phyloP scores from a whole-genome alignment of 345 rosid species.

The Jatropha curcas region DNA sequence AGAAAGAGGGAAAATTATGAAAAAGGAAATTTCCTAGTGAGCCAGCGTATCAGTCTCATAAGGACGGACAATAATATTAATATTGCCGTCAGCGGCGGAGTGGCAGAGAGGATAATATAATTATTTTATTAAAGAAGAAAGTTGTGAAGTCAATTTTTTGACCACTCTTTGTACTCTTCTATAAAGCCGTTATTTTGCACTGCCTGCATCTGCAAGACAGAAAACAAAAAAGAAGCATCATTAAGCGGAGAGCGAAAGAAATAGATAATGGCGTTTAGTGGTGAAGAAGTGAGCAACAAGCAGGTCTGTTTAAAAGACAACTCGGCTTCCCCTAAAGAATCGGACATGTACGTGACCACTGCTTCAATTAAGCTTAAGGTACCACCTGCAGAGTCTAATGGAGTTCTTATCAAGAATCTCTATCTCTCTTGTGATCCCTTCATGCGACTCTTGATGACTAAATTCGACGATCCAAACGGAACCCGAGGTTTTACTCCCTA shows the following conservation, averaged over 20 bases:
- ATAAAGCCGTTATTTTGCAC: not conserved
- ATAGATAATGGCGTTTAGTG: not conserved
- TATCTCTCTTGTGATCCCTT: conserved; percentile 63
- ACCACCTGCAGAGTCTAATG: conserved; percentile 17
- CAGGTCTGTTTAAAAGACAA: conserved; percentile 35
- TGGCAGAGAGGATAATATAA: too few species aligned
- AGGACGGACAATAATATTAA: too few species aligned
- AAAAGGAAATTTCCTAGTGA: too few species aligned
- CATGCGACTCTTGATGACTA: conserved; percentile 21
- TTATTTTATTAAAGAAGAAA: too few species aligned
- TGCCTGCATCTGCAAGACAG: not conserved
- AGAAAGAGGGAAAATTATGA: too few species aligned
- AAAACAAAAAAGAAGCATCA: not conserved
- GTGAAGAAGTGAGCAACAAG: conserved; percentile 22
- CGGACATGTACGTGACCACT: conserved; percentile 14
- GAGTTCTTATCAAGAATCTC: conserved; percentile 52
- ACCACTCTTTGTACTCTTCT: too few species aligned
- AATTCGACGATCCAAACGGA: not conserved
- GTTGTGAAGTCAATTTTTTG: too few species aligned
- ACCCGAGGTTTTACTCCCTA: not conserved
- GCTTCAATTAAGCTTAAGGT: conserved; percentile 16
- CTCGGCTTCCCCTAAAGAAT: conserved; percentile 21
- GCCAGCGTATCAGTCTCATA: too few species aligned
- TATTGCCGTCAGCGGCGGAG: too few species aligned
- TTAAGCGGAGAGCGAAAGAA: too few species aligned